phyloP scores from a whole-genome alignment of 768 basidiomycete genomes.

The Pisolithus orientalis region DNA sequence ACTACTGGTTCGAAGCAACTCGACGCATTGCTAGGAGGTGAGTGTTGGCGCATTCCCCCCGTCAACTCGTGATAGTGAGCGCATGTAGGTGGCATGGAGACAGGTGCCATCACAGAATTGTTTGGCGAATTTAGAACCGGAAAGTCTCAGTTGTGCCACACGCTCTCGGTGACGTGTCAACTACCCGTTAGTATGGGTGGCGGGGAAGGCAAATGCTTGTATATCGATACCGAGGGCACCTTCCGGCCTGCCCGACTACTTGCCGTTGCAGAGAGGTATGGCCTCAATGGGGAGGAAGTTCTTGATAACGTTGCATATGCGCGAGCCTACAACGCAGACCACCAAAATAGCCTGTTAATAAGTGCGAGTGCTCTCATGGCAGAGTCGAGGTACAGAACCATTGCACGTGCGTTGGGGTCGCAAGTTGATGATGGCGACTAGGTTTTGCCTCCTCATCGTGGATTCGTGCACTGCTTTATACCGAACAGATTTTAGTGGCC shows the following conservation, averaged over 20 bases:
- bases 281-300: constrained; percentile 97
- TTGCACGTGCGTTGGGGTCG: constrained; percentile 7
- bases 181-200: constrained; percentile 97
- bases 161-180: constrained; percentile 96
- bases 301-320: constrained; percentile 98
- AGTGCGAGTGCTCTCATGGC: constrained; percentile 98
- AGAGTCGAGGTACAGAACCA: constrained; percentile 74
- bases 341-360: constrained; percentile 84
- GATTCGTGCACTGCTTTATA: constrained; percentile 96
- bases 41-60: constrained; percentile 8
- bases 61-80: constrained; percentile 8
- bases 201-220: constrained; percentile 97
- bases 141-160: constrained; percentile 97
- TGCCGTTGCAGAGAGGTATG: constrained; percentile 91
- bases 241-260: constrained; percentile 95
- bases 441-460: constrained; percentile 93
- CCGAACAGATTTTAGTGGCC: constrained; percentile 91
- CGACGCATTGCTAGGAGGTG: constrained; percentile 91
- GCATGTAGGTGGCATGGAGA: constrained; percentile 84
- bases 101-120: constrained; percentile 95
- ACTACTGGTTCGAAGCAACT: constrained; percentile 96
- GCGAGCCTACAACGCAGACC: constrained; percentile 96
- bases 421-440: constrained; percentile 26
- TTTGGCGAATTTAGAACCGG: constrained; percentile 99
- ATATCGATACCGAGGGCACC: constrained; percentile 98